Base-by-base conservation (phyloP, 176 grass and related monocot genomes). In the Themeda triandra region DNA sequence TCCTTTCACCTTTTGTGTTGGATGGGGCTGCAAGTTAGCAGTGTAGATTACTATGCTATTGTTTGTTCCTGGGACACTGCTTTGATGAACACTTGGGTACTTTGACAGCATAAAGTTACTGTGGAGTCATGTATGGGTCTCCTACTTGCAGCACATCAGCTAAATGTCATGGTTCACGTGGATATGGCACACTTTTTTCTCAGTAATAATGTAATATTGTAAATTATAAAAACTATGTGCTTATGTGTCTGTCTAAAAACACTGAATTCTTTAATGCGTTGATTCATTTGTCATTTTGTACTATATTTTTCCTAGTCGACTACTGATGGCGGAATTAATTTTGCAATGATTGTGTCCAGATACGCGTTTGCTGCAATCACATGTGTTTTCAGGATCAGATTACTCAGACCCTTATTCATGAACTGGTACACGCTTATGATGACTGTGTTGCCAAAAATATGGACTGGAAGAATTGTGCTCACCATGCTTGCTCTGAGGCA, bases 401-500 rank as follows among this genome's bases (percentile, higher is more conserved):
- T 87, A 88, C 73, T 64, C 96, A 92, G 81, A 69, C 90, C 64
- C 3, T 99, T 44, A 96, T 94, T 91, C 96, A 96, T 81, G 96
- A 94, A 48, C 82, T 99, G 75, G 84, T 99, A 83, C 93, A 99
- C 86, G 96, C 93, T 81, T 96, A 99, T 84, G 96, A 99, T 66
- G 96, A 96, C 48, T 99, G 96, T 1, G 85, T 92, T 74, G 73
- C 32, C 66, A 99, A 96, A 86, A 95, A 98, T 82, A 0, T 99
- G 49, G 81, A 96, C 62, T 94, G 93, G 93, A 91, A 33, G 66
- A 96, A 99, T 90, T 99, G 96, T 71, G 93, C 77, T 68, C 96
- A 99, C 77, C 93, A 99, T 89, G 96, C 91, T 87, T 99, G 96
- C 86, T 94, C 91, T 23, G 96, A 96, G 93, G 96, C 94, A 94